Evolutionary conservation across 78 protist genomes (phyloP), one percentile per base, ranked within the genome.

Genomic region (Paratrimastix pyriformis): DNA sequence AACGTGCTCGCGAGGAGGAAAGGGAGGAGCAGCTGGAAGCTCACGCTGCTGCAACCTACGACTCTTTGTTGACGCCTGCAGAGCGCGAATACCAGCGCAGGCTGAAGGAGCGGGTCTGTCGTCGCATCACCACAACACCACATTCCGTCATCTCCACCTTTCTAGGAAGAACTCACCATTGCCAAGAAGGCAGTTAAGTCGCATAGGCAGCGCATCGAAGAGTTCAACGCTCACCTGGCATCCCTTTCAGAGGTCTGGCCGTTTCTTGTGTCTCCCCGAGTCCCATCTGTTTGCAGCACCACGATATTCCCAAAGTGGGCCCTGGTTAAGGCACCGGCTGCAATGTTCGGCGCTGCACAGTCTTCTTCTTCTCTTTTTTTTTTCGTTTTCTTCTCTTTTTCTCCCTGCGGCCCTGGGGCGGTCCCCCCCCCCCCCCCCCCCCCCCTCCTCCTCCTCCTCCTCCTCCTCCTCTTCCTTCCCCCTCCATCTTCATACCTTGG

Each of bases 381-480:
- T 21, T 52, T 52, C 57, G 18, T 52, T 21, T 52, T 18, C 57
- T 26, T 52, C 57, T 52, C 57, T 21, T 52, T 52, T 21, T 52
- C 21, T 52, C 57, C 21, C 57, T 26, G 57, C 57, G 57, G 18
- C 21, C 57, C 21, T 21, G 18, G 57, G 18, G 18, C 21, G 18
- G 35, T 52, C 57, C 21, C 57, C 57, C 18, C 21, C 21, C 21
- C 21, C 57, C 21, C 21, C 57, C 21, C 21, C 35, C 21, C 57
- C 18, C 21, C 21, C 21, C 21, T 21, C 21, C 57, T 52, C 21
- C 21, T 21, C 21, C 57, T 52, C 57, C 21, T 52, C 21, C 57
- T 52, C 57, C 57, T 52, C 57, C 21, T 52, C 57, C 57, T 52
- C 57, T 52, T 52, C 57, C 57, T 52, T 21, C 57, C 21, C 57